Conservation (phyloP, 768 basidiomycete genomes). For the Agrocybe pediades region DNA sequence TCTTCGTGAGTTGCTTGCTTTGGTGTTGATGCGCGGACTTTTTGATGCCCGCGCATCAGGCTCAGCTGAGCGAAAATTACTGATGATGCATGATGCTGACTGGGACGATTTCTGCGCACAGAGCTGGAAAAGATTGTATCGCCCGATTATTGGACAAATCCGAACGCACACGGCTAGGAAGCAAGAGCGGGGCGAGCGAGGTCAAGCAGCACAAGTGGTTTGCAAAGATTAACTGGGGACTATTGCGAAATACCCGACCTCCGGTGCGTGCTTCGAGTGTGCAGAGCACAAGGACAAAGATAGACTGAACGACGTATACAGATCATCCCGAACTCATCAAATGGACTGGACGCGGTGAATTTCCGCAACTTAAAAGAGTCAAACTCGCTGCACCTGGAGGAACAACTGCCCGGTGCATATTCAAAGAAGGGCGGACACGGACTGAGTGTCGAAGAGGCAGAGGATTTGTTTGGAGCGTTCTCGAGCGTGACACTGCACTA, state of each 20-base stretch:
- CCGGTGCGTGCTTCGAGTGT: conserved; percentile 78
- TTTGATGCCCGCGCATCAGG: conserved; percentile 24
- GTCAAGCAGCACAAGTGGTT: conserved; percentile 99
- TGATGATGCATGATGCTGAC: conserved; percentile 23
- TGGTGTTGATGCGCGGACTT: conserved; percentile 30
- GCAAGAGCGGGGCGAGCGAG: conserved; percentile 94
- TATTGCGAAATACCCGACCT: conserved; percentile 88
- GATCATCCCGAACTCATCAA: conserved; percentile 82
- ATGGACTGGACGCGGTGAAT: conserved; percentile 82
- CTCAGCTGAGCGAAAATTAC: conserved; percentile 21
- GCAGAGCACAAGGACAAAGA: conserved; percentile 12
- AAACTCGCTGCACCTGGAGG: conserved; percentile 86
- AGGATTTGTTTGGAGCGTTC: conserved; percentile 85
- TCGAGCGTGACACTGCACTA: conserved; percentile 88
- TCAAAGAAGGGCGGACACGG: conserved; percentile 20
- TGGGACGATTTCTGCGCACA: conserved; percentile 29
- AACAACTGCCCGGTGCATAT: conserved; percentile 41
- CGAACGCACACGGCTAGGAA: conserved; percentile 85
- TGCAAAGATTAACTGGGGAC: conserved; percentile 92
- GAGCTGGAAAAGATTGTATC: conserved; percentile 88
- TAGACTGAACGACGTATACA: conserved; percentile 35
- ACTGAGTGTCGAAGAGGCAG: conserved; percentile 41
- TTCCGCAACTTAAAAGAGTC: conserved; percentile 92
- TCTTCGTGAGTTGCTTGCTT: conserved; percentile 31
- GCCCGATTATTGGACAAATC: conserved; percentile 89